A percentile compares a stretch with the other conserved stretches of the same genome.
Evolutionary conservation across 1,284 basidiomycete genomes (phyloP).

Genomic region (Wallemia ichthyophaga): DNA sequence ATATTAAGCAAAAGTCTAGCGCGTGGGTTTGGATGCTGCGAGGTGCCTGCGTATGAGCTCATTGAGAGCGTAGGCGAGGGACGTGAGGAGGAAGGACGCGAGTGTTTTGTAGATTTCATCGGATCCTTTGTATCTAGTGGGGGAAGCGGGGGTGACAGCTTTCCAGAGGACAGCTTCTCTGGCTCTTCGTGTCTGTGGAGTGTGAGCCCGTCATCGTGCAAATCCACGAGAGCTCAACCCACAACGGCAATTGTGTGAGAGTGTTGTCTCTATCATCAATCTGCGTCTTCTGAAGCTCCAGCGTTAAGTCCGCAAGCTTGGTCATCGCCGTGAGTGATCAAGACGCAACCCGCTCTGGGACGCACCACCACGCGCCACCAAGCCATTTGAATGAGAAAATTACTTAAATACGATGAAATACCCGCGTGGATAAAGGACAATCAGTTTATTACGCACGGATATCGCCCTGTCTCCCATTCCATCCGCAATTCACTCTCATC

Average conservation of each 20-base stretch:
- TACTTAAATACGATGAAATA: not conserved
- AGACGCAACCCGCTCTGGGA: too few relatives aligned
- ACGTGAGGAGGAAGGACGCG: slow-evolving; percentile 5
- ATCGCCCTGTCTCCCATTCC: not conserved
- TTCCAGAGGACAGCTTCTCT: not conserved
- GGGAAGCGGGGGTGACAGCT: not conserved
- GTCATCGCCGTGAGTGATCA: too few relatives aligned
- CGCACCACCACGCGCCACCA: too few relatives aligned
- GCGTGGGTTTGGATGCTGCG: not conserved
- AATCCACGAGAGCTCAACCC: not conserved
- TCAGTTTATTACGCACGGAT: not conserved
- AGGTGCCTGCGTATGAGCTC: slow-evolving; percentile 2
- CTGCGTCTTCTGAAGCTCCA: not conserved
- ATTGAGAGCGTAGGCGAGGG: slow-evolving; percentile 7
- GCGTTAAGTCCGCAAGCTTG: not conserved
- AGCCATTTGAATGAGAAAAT: not conserved
- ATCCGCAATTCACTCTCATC: not conserved
- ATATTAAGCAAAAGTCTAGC: not conserved
- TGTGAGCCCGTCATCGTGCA: too few relatives aligned
- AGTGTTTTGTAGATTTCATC: not conserved
- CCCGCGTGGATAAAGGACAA: not conserved
- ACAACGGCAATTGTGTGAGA: not conserved
- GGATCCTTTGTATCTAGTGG: not conserved
- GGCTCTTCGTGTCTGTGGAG: not conserved
- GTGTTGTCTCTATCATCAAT: not conserved